Conservation (phyloP, 225 moss, liverwort and hornwort species). For the Rhytidiadelphus loreus region DNA sequence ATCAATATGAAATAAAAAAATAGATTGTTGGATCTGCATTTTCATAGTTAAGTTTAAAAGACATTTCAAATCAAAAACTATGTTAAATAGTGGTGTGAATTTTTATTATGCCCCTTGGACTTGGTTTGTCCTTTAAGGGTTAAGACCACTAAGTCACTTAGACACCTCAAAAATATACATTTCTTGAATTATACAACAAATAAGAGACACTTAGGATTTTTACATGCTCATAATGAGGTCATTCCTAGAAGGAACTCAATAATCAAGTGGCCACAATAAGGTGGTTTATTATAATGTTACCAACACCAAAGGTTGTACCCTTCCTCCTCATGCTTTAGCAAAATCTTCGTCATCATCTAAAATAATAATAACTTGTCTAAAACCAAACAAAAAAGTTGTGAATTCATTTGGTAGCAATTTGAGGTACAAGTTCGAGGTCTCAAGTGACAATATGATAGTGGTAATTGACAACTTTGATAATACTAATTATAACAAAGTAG, state of each 20-base stretch:
- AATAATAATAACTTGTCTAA: not conserved
- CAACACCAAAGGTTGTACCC: not conserved
- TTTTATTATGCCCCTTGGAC: no score
- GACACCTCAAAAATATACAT: not conserved
- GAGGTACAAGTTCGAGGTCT: not conserved
- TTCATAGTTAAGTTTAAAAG: not conserved
- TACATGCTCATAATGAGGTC: rapidly evolving
- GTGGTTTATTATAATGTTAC: not conserved
- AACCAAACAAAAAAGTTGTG: not conserved
- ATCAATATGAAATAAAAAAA: not conserved
- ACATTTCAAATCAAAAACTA: not conserved
- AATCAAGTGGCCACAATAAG: not conserved
- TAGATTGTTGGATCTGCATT: not conserved
- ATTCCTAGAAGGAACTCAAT: not conserved
- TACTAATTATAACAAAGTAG: not conserved
- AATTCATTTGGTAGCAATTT: not conserved
- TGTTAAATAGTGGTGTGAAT: no score
- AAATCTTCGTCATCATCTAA: not conserved
- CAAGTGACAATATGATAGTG: not conserved
- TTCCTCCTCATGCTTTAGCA: not conserved
- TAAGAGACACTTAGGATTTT: rapidly evolving
- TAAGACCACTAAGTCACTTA: not conserved
- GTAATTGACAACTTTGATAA: not conserved
- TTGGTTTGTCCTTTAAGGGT: no score
- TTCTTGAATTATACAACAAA: not conserved